Conservation (phyloP, 768 basidiomycete genomes). For the Clathrus columnatus region DNA sequence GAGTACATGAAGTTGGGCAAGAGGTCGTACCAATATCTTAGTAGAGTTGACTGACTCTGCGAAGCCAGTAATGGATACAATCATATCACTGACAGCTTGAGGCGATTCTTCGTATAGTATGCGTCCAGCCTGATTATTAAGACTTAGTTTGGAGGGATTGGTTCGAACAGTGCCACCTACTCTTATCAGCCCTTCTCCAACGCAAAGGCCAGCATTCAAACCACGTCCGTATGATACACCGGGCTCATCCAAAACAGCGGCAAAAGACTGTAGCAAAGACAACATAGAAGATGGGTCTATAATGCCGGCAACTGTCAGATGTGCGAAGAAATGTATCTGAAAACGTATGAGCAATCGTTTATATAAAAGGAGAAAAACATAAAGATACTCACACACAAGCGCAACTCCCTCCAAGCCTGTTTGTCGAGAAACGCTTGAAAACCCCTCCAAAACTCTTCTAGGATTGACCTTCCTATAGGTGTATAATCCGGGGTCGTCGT, state of each 20-base stretch:
- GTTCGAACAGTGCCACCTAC: constrained; percentile 28
- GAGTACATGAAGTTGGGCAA: constrained; percentile 42
- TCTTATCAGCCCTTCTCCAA: constrained; percentile 73
- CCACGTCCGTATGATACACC: constrained; percentile 81
- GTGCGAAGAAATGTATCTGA: constrained; percentile 91
- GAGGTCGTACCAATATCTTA: constrained; percentile 61
- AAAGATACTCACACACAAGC: constrained; percentile 62
- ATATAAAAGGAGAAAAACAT: constrained; percentile 9
- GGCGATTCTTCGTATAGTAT: constrained; percentile 53
- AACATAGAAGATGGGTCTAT: constrained; percentile 74
- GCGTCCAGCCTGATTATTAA: constrained; percentile 48
- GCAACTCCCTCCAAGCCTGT: constrained; percentile 82
- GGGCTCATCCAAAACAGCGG: constrained; percentile 81
- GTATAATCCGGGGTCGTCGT: constrained; percentile 27
- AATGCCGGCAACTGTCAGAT: constrained; percentile 67
- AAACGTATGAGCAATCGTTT: not conserved
- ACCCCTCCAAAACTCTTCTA: constrained; percentile 87
- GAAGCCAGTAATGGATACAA: constrained; percentile 59
- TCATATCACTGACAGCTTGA: constrained; percentile 55
- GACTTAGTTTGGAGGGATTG: not conserved
- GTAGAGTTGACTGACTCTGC: constrained; percentile 48
- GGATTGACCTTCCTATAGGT: constrained; percentile 57
- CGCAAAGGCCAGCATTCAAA: constrained; percentile 71
- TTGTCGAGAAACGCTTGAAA: constrained; percentile 87
- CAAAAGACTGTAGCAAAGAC: constrained; percentile 74